Percentiles rank a stretch among this genome's conserved stretches.
Conservation (phyloP, 2,329 filamentous ascomycete genomes). For the Phaeosphaeriaceae sp. region DNA sequence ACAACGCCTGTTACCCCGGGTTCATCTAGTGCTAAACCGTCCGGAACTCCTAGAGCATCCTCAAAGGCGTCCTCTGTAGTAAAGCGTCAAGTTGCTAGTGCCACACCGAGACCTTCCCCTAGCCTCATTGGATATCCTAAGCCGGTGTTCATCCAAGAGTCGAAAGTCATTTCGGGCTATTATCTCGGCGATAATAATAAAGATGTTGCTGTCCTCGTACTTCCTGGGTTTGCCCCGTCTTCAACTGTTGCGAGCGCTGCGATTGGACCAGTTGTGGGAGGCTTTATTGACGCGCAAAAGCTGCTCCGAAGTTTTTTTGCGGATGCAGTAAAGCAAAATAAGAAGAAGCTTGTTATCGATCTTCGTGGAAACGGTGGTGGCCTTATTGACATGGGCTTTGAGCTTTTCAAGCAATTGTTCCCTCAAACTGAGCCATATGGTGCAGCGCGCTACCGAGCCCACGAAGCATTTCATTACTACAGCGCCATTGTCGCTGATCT, state of each 20-base stretch:
- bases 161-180: constrained; percentile 46
- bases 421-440: constrained; percentile 50
- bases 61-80: constrained; percentile 1
- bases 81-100: background rate
- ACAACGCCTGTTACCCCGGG: background rate
- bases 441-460: constrained; percentile 52
- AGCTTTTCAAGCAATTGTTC: constrained; percentile 59
- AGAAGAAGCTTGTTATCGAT: constrained; percentile 67
- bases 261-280: background rate
- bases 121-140: constrained; percentile 41
- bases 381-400: constrained; percentile 35
- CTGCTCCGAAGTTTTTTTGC: constrained; percentile 51
- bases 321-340: constrained; percentile 51
- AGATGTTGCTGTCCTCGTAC: constrained; percentile 50
- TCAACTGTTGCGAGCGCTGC: background rate
- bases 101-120: constrained; percentile 3
- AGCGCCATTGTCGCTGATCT: constrained; percentile 25
- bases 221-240: constrained; percentile 43
- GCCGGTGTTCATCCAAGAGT: constrained; percentile 34
- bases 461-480: constrained; percentile 42
- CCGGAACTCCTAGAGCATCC: constrained; percentile 5
- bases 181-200: constrained; percentile 45
- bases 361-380: constrained; percentile 66
- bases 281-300: constrained; percentile 32
- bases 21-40: constrained; percentile 26